These are phyloP conservation scores for Crithidia acanthocephali DNA, from an alignment of 208 protist genomes.

Conservation along the genomic window DNA sequence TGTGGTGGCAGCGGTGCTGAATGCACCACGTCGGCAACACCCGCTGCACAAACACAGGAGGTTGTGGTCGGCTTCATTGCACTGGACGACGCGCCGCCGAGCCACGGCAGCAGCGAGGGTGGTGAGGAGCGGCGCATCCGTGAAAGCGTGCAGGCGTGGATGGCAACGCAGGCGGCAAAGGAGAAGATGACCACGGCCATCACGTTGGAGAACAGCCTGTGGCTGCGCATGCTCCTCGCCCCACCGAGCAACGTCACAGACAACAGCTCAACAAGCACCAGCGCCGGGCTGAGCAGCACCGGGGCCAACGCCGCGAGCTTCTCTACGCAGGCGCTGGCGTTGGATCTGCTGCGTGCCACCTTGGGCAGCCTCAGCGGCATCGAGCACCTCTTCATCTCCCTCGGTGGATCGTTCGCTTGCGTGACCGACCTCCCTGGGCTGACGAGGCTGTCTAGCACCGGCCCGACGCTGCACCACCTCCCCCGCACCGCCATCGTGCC, in stretches of 20 bases:
- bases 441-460: slow-evolving; percentile 3
- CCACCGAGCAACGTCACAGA: slow-evolving; percentile 35
- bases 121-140: not conserved
- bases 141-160: not conserved
- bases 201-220: slow-evolving; percentile 63
- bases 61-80: slow-evolving; percentile 58
- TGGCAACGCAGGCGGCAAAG: not conserved
- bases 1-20: not conserved
- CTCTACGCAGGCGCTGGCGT: slow-evolving; percentile 25
- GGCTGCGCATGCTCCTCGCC: slow-evolving; percentile 67
- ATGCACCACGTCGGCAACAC: too few relatives aligned
- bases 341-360: slow-evolving; percentile 48
- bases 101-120: not conserved
- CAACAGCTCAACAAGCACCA: not conserved
- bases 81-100: slow-evolving; percentile 34
- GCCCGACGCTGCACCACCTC: slow-evolving; percentile 40
- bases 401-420: slow-evolving; percentile 8
- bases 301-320: not conserved
- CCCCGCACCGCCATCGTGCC: slow-evolving; percentile 42
- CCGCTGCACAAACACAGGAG: slow-evolving; percentile 24
- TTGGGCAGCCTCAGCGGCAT: slow-evolving; percentile 48
- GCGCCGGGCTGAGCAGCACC: not conserved
- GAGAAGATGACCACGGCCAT: slow-evolving; percentile 21
- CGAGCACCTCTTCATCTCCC: slow-evolving; percentile 46
- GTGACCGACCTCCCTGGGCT: slow-evolving; percentile 8